Evolutionary conservation across 1,139 yeast species (phyloP), one percentile per base, ranked within the genome.

Genomic region (Taphrina wiesneri): DNA sequence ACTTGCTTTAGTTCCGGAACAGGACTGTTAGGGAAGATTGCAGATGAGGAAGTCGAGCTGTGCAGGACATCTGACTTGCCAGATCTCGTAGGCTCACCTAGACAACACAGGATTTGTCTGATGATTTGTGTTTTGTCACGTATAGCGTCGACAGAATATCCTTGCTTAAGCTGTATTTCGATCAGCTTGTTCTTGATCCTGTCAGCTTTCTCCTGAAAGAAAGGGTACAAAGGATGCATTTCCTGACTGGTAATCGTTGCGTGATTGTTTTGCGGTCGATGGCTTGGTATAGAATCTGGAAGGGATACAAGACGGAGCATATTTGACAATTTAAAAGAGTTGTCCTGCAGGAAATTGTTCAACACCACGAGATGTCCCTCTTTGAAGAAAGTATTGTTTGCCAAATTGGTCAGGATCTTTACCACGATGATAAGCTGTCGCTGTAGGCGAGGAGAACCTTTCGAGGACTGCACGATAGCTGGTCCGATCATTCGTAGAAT

Each of bases 321-420:
- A 19, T 13, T 28, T 5, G 64, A 49, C 9, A 60, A 30, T 9
- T 43, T n/a, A 2, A n/a, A 19, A 6, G 52, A 26, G 17, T 49
- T 39, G 11, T 51, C 32, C 1, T 30, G 39, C 13, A 60, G 51
- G 17, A 60, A 60, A 3, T 41, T 52, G 43, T 60, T 60, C 11
- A 53, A 23, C 17, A 26, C 51, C 15, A 32, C 57, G 41, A 60
- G 51, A 45, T 34, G 56, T 1, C 45, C 39, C 21, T 60, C 64
- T 26, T 60, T 60, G 64, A 60, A 60, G 32, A 39, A 51, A 23
- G 56, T 53, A 11, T 60, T 51, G 46, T 51, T 60, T 23, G 64
- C 64, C 32, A 60, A 52, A 3, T 60, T 60, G n/a, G 56, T 52
- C 25, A 60, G 25, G 21, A 60, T 30, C 32, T 60, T 60, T 39